A percentile compares a stretch with the other conserved stretches of the same genome.
Conservation (phyloP, 2,329 filamentous ascomycete genomes). For the Diaporthe sp. region DNA sequence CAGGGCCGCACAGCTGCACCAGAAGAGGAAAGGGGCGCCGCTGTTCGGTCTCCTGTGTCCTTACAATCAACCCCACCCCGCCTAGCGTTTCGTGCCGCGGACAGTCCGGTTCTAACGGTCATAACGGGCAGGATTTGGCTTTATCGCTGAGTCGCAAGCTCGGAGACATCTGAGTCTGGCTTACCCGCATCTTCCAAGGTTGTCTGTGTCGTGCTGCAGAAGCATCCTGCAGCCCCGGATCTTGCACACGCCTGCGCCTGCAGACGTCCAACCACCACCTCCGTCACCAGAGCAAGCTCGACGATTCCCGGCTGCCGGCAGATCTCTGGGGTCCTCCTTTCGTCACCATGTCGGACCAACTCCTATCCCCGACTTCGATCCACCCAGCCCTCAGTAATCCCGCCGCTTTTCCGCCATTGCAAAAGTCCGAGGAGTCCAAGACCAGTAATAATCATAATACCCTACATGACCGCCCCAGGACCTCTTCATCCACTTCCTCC, state of each 20-base stretch:
- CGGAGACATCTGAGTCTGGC: not conserved
- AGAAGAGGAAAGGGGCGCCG: conserved; percentile 24
- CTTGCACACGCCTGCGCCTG: conserved; percentile 12
- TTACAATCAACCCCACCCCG: conserved; percentile 19
- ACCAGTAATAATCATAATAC: conserved; percentile 42
- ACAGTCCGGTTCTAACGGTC: conserved; percentile 11
- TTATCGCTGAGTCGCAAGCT: conserved; percentile 18
- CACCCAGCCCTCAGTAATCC: conserved; percentile 60
- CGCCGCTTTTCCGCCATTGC: conserved; percentile 36
- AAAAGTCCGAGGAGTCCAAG: conserved; percentile 36
- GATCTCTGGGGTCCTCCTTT: not conserved
- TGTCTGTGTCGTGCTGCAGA: conserved; percentile 10
- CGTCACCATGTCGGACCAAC: conserved; percentile 49
- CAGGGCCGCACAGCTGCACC: conserved; percentile 19
- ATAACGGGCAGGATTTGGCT: conserved; percentile 5
- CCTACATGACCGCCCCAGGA: conserved; percentile 40
- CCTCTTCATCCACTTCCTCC: conserved; percentile 35
- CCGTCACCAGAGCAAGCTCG: not conserved
- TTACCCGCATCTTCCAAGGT: conserved; percentile 5
- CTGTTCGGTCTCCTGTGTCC: not conserved
- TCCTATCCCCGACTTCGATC: conserved; percentile 58
- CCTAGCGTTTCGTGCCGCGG: conserved; percentile 24
- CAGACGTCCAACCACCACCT: conserved; percentile 11
- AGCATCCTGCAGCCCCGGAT: conserved; percentile 15
- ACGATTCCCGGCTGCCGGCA: conserved; percentile 18